Base-by-base conservation (phyloP, 2,329 filamentous ascomycete species). In the Elsinoe ampelina region DNA sequence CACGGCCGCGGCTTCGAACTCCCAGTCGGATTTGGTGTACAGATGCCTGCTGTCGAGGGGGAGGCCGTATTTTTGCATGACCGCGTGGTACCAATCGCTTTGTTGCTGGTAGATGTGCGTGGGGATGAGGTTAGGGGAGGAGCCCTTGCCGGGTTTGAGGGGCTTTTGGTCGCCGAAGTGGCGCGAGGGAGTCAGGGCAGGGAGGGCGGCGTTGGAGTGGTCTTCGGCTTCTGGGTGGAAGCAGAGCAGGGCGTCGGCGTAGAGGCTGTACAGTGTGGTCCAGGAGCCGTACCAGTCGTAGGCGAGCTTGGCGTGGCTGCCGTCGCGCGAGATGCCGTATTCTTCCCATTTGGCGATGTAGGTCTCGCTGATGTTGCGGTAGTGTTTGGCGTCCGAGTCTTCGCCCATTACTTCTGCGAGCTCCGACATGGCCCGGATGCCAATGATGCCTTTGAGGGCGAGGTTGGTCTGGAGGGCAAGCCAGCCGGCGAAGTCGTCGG, bases 1-100 rank as follows among this genome's bases (percentile, higher is more conserved):
- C 4, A 95, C 85, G 1, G 89, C 87, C 47, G 89, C 89, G 0
- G 88, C 87, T 69, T 93, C 91, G 68, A 95, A 90, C 64, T 93
- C 85, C 89, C 89, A 95, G 71, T 95, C 89, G 30, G 85, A 89
- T 72, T 95, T 95, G 34, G 88, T 86, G 70, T 93, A 93, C 2
- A 92, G 70, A 69, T 93, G 88, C 42, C 89, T 81, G 62, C 81
- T 86, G 70, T 95, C 89, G 6, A 95, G 79, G 0, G 89, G 89
- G 2, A 95, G 73, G 1, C 89, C 89, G 69, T 92, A 95, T 64
- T 81, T 83, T 68, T 95, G 88, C 62, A 88, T 80, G 8, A 92
- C 87, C 12, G 81, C 78, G 61, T 81, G 77, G 72, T 95, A 95
- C 87, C 87, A 95, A 58, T 84, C 77, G 47, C 85, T 90, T 67